Evolutionary conservation across 139 green algal species (phyloP).

Genomic region (Micromonas commoda): DNA sequence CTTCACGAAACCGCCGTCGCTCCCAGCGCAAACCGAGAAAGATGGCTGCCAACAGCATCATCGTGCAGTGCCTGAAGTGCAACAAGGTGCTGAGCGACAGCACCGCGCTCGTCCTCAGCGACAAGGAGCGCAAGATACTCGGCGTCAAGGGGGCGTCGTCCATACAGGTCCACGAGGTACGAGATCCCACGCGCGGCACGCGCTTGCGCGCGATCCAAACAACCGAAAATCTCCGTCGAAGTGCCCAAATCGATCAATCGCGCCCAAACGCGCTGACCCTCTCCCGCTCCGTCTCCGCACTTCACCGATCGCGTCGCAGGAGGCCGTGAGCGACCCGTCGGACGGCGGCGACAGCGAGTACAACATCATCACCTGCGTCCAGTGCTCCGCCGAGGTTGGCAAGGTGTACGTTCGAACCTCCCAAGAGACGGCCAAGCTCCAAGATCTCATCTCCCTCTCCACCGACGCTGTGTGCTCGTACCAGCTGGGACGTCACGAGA

Average conservation of each 20-base stretch:
- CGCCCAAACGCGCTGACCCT: not conserved
- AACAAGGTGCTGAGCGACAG: not conserved
- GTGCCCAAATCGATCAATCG: not conserved
- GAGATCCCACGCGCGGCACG: too few relatives aligned
- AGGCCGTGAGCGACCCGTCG: not conserved
- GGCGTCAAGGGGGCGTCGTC: not conserved
- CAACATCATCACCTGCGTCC: not conserved
- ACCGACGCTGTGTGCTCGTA: not conserved
- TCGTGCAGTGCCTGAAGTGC: not conserved
- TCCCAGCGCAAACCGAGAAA: not conserved
- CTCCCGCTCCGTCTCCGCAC: not conserved
- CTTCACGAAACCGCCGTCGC: too few relatives aligned
- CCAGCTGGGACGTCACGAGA: not conserved
- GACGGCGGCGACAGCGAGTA: not conserved
- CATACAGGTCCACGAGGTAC: not conserved
- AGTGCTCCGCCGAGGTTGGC: not conserved
- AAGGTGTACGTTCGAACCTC: not conserved
- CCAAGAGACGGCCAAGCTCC: not conserved
- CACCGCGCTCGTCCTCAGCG: not conserved
- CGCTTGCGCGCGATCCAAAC: too few relatives aligned
- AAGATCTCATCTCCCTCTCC: not conserved
- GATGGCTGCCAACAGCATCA: not conserved
- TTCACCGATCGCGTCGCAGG: not conserved
- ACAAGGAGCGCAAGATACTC: not conserved
- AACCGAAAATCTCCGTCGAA: too few relatives aligned